Evolutionary conservation across 2,329 filamentous ascomycete genomes (phyloP).

Genomic region (Cercospora canescens): DNA sequence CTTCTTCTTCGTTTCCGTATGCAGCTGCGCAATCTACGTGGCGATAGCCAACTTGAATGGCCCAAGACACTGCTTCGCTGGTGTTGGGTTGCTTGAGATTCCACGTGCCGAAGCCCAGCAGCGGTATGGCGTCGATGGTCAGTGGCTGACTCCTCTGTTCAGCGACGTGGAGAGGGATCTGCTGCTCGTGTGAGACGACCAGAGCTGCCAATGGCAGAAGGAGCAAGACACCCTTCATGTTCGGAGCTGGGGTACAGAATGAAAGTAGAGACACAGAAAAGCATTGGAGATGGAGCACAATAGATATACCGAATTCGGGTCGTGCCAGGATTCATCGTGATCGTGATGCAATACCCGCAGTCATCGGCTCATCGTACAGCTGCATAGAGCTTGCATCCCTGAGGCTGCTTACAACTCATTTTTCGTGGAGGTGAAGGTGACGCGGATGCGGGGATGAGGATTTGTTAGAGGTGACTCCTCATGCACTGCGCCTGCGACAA

Average conservation of each 20-base stretch:
- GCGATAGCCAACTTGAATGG: conserved; percentile 52
- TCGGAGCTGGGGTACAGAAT: background rate
- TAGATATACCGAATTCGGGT: background rate
- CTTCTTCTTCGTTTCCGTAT: conserved; percentile 47
- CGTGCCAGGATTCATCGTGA: conserved; percentile 3
- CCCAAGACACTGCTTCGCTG: conserved; percentile 39
- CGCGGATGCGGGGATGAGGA: background rate
- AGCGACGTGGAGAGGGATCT: conserved; percentile 28
- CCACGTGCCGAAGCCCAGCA: conserved; percentile 42
- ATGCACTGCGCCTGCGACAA: background rate
- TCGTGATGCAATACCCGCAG: conserved; percentile 17
- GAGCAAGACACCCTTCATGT: conserved; percentile 18
- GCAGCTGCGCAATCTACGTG: conserved; percentile 53
- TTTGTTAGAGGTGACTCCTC: background rate
- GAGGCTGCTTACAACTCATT: no score
- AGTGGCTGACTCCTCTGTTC: conserved; percentile 19
- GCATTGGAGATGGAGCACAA: background rate
- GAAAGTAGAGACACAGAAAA: background rate
- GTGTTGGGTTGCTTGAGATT: conserved; percentile 38
- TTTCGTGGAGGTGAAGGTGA: background rate
- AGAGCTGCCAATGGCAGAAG: conserved; percentile 30
- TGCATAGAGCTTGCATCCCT: background rate
- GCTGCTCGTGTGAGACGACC: conserved; percentile 20
- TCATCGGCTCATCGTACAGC: conserved; percentile 8
- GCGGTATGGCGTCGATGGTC: conserved; percentile 34